Base-by-base conservation (phyloP, 2,329 filamentous ascomycete genomes). In the Cytospora chrysosperma region DNA sequence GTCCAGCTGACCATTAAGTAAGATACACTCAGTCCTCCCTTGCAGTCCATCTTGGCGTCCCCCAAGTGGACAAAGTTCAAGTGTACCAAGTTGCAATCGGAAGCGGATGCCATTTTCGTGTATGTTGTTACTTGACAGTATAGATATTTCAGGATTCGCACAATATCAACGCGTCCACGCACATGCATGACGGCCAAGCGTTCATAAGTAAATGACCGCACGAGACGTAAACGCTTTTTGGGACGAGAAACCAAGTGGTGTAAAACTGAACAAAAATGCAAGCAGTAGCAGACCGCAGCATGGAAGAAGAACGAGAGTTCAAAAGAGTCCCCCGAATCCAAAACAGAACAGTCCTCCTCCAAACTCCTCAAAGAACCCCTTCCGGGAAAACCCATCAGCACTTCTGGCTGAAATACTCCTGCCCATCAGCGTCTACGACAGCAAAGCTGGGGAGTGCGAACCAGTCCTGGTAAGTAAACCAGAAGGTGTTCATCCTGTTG, bases 401-500 rank as follows among this genome's bases (percentile, higher is more conserved):
- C 4, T 30, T 43, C 34, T 60, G 58, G 26, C 49, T 60, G 32
- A 54, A 60, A 53, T 60, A 60, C 34, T 60, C 24, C 32, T 53
- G 21, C 9, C 58, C 58, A 26, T 53, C 49, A 3, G 58, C 49
- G 21, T 60, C 24, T 24, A 60, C 58, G 8, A 60, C 58, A 12
- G 58, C 58, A 43, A 60, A 60, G 32, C 58, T 60, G 10, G 58
- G 58, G 13, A 37, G 7, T 5, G 58, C 58, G 26, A 54, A 60
- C 58, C 58, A 60, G 30, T 65, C 63, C 24, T 65, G 63, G 21
- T 62, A 57, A 1, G 85, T 90, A 78, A 88, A 92, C 88, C 90
- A 94, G 85, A 87, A 94, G 62, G 86, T 83, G 73, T 88, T 88
- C 71, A 78, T 79, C 55, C 81, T 81, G 70, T 83, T 85, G 66